phyloP scores from a whole-genome alignment of 2,329 filamentous ascomycete species.

The Colletotrichum scovillei region DNA sequence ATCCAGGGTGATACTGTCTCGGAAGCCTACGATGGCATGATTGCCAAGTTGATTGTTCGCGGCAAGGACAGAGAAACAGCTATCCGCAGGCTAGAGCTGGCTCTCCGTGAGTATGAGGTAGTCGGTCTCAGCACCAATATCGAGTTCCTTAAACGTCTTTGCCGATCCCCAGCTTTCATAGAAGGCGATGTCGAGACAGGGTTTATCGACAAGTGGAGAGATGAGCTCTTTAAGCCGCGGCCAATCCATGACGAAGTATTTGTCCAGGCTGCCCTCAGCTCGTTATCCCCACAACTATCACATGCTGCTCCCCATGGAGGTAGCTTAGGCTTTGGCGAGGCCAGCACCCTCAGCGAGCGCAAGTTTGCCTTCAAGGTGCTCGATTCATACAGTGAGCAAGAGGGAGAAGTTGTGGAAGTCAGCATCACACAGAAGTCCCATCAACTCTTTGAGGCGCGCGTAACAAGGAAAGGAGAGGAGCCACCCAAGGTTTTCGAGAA shows the following conservation, averaged over 20 bases:
- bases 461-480: slow-evolving; percentile 55
- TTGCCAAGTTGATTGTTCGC: slow-evolving; percentile 94
- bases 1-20: slow-evolving; percentile 91
- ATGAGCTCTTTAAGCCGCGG: slow-evolving; percentile 78
- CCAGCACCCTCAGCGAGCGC: slow-evolving; percentile 53
- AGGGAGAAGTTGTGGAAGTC: slow-evolving; percentile 70
- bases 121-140: slow-evolving; percentile 95
- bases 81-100: slow-evolving; percentile 82
- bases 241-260: slow-evolving; percentile 78
- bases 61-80: slow-evolving; percentile 82
- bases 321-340: slow-evolving; percentile 65
- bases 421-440: slow-evolving; percentile 60
- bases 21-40: slow-evolving; percentile 98
- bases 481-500: slow-evolving; percentile 54
- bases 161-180: slow-evolving; percentile 83
- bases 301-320: slow-evolving; percentile 55
- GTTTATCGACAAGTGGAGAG: slow-evolving; percentile 90
- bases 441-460: slow-evolving; percentile 58
- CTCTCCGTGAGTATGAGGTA: slow-evolving; percentile 90
- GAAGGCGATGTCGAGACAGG: slow-evolving; percentile 93
- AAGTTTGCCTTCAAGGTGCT: slow-evolving; percentile 64
- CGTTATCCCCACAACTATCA: slow-evolving; percentile 25
- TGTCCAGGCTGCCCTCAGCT: slow-evolving; percentile 83
- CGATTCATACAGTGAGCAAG: slow-evolving; percentile 73
- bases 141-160: slow-evolving; percentile 92